Conservation (phyloP, 2,329 filamentous ascomycete species). For the Emmonsiellopsis sp. region DNA sequence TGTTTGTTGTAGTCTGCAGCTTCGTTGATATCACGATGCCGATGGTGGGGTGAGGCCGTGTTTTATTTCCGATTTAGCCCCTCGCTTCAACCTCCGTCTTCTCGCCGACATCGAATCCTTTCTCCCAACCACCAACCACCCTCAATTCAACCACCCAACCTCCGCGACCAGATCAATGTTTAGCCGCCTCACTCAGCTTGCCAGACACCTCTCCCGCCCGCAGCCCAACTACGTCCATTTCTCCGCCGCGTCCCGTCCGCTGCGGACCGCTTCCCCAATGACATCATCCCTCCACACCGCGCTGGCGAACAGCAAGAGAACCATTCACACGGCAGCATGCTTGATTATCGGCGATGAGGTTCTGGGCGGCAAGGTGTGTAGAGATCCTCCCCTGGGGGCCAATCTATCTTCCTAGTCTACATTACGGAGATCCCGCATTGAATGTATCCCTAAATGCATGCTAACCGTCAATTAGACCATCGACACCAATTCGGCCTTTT, state of each 20-base stretch:
- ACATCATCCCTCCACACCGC: slow-evolving; percentile 31
- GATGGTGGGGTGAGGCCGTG: neutral
- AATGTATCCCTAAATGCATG: neutral
- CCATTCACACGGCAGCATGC: slow-evolving; percentile 82
- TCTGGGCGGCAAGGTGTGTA: slow-evolving; percentile 75
- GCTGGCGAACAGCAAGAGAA: slow-evolving; percentile 35
- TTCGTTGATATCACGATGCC: neutral
- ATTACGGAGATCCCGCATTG: no score
- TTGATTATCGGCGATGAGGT: slow-evolving; percentile 97
- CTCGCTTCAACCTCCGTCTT: neutral
- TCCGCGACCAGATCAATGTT: slow-evolving; percentile 52
- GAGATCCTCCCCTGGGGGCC: neutral
- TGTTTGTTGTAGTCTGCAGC: no score
- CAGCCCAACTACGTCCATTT: slow-evolving; percentile 48
- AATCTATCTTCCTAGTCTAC: no score
- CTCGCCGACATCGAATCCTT: neutral
- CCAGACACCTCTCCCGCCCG: slow-evolving; percentile 60
- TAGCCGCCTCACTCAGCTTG: slow-evolving; percentile 62
- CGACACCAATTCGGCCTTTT: slow-evolving; percentile 57
- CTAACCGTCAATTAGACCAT: slow-evolving; percentile 42
- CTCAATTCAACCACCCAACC: neutral
- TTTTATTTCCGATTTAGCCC: neutral
- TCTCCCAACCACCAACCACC: neutral
- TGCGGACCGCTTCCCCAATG: slow-evolving; percentile 25
- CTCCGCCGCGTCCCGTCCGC: slow-evolving; percentile 26